These are phyloP conservation scores for Xylaria sp. DNA, from an alignment of 2,329 filamentous ascomycete genomes.

Conservation along the genomic window DNA sequence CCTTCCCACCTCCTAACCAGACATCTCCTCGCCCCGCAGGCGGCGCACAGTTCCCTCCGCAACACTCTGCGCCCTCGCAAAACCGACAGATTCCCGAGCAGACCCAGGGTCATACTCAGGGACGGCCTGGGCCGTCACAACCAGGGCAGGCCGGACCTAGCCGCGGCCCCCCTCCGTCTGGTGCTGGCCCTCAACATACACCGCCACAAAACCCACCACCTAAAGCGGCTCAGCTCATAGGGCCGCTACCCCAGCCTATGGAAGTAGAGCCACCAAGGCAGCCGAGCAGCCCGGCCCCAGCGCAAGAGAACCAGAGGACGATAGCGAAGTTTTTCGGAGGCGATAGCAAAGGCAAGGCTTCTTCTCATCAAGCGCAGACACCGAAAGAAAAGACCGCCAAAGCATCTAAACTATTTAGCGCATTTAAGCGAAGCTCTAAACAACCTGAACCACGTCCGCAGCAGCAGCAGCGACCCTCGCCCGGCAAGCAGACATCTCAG, in stretches of 20 bases:
- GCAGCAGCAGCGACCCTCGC: constrained; percentile 16
- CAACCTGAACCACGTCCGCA: constrained; percentile 22
- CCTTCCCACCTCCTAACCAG: constrained; percentile 29
- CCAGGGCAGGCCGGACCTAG: constrained; percentile 1
- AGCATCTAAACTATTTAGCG: constrained; percentile 34
- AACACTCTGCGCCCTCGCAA: constrained; percentile 13
- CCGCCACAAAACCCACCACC: constrained; percentile 10
- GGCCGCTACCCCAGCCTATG: constrained; percentile 3
- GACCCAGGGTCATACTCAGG: constrained; percentile 16
- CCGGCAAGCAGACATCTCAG: constrained; percentile 18
- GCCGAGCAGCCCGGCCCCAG: constrained; percentile 25
- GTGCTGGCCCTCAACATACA: constrained; percentile 4
- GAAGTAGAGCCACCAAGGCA: constrained; percentile 19
- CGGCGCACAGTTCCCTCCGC: constrained; percentile 8
- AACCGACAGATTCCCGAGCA: constrained; percentile 20
- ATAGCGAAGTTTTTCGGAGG: constrained; percentile 35
- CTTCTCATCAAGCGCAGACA: constrained; percentile 18
- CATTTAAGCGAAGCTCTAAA: constrained; percentile 35
- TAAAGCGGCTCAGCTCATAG: constrained; percentile 22
- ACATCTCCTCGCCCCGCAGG: constrained; percentile 17
- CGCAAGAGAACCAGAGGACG: constrained; percentile 25
- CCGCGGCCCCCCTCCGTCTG: constrained; percentile 1
- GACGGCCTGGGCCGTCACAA: constrained; percentile 11
- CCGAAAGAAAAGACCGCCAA: constrained; percentile 36
- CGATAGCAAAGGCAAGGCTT: constrained; percentile 24